These are phyloP conservation scores for Triticum dicoccoides DNA, from an alignment of 176 grass and related monocot genomes.

Conservation along the genomic window DNA sequence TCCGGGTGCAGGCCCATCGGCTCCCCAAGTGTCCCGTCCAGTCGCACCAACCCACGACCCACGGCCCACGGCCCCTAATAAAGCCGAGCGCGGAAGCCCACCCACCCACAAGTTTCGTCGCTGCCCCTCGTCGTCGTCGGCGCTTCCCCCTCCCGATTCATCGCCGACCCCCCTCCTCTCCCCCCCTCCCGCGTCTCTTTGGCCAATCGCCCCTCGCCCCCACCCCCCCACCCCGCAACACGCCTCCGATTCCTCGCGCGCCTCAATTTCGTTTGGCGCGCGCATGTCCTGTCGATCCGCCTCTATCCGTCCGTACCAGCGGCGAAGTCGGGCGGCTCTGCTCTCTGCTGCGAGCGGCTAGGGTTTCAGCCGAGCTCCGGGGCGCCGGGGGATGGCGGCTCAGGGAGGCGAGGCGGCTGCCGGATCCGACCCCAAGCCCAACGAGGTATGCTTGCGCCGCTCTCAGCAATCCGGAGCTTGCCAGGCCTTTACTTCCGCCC, in stretches of 20 bases:
- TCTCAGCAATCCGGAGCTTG: not conserved
- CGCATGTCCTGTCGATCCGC: not conserved
- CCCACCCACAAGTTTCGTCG: not conserved
- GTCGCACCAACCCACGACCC: not conserved
- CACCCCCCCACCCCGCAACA: no score
- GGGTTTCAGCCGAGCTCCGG: slow-evolving; percentile 10
- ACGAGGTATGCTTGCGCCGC: slow-evolving; percentile 38
- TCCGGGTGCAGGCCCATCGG: not conserved
- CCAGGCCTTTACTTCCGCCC: not conserved
- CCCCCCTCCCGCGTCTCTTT: not conserved
- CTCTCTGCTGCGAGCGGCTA: not conserved
- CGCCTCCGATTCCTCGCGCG: not conserved
- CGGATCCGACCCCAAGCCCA: slow-evolving; percentile 29
- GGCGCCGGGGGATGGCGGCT: slow-evolving; percentile 33
- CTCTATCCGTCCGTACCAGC: not conserved
- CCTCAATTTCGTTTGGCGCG: not conserved
- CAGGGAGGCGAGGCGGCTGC: slow-evolving; percentile 48
- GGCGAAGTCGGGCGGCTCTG: not conserved
- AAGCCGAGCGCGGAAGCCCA: not conserved
- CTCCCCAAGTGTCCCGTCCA: not conserved
- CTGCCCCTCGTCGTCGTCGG: not conserved
- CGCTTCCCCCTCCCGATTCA: not conserved
- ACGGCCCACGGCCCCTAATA: not conserved
- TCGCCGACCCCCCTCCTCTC: not conserved
- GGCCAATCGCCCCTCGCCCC: not conserved